A percentile compares a stretch with the other conserved stretches of the same genome.
Evolutionary conservation across 257 asterid genomes (phyloP).

Genomic region (Solanum dulcamara): DNA sequence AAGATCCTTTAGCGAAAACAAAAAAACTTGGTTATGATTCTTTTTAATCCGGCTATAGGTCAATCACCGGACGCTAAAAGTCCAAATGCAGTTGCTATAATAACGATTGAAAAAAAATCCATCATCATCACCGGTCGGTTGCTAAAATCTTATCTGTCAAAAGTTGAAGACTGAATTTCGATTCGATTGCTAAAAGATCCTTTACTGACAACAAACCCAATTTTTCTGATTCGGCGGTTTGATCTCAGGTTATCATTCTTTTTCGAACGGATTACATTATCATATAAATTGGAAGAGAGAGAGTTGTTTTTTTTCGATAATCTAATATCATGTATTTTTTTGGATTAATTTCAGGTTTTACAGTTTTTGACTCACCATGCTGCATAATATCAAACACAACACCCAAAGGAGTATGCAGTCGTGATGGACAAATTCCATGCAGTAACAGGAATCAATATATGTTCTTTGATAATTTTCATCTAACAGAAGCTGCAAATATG

Average conservation of each 20-base stretch:
- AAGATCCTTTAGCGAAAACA: not conserved
- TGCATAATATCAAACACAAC: not conserved
- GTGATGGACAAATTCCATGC: slow-evolving; percentile 2
- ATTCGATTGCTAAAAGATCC: not conserved
- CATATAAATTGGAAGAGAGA: not conserved
- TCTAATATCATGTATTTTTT: not conserved
- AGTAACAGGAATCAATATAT: not conserved
- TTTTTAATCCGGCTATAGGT: too few species aligned
- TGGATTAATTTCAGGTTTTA: slow-evolving; percentile 1
- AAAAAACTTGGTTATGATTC: too few species aligned
- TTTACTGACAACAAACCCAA: not conserved
- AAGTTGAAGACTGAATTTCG: not conserved
- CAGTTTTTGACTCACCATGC: not conserved
- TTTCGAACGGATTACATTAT: not conserved
- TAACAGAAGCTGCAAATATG: not conserved
- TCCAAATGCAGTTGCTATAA: too few species aligned
- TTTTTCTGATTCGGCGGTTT: too few species aligned
- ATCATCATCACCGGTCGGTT: too few species aligned
- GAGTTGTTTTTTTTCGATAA: not conserved
- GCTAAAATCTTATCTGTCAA: too few species aligned
- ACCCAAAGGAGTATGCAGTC: not conserved
- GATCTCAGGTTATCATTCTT: not conserved
- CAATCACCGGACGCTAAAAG: too few species aligned
- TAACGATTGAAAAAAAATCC: too few species aligned
- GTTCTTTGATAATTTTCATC: slow-evolving; percentile 13